Base-by-base conservation (phyloP, 805 yeast genomes). In the Kuraishia piskuri region DNA sequence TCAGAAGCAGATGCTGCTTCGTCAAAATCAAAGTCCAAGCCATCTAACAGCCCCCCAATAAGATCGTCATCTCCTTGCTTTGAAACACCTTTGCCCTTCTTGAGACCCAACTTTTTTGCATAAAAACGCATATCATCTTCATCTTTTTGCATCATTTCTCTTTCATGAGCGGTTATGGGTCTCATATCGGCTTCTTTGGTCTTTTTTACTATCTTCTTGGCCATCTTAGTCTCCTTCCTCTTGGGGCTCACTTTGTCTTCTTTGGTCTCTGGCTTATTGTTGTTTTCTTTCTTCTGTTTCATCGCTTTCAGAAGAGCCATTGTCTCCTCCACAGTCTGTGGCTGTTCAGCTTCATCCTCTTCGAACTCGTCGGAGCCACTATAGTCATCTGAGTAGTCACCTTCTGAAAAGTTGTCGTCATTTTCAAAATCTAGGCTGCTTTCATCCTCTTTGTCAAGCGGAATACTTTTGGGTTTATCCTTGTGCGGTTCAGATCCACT, bases 121-220 rank as follows among this genome's bases (percentile, higher is more conserved):
- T 90, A 91, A 63, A 85, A 89, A 47, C 78, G 81, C 69, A 88
- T 83, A 52, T 91, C 96, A 54, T 80, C 84, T 55, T 88, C 95
- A 59, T 88, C 95, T 57, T 77, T 75, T 50, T 71, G 69, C 59
- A 79, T 62, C 36, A 76, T 68, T 5, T 77, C 79, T 40, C 73
- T 72, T 40, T 82, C 83, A 3, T 74, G 73, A 1, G 79, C 71
- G 6, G 73, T 67, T 58, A 61, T 57, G 50, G 61, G 64, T 55
- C 56, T 67, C 45, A 55, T 57, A 31, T 10, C 40, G 14, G 4
- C n/a, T 12, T 14, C 17, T 20, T 48, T 48, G 44, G 49, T 10
- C 22, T 50, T 50, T 44, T 50, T 50, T 56, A 44, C 50, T 54
- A 52, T 54, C 53, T 52, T 56, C 51, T 45, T 57, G 22, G 46